These are phyloP conservation scores for Corinectria fuckeliana DNA, from an alignment of 2,329 filamentous ascomycete genomes.

Conservation along the genomic window DNA sequence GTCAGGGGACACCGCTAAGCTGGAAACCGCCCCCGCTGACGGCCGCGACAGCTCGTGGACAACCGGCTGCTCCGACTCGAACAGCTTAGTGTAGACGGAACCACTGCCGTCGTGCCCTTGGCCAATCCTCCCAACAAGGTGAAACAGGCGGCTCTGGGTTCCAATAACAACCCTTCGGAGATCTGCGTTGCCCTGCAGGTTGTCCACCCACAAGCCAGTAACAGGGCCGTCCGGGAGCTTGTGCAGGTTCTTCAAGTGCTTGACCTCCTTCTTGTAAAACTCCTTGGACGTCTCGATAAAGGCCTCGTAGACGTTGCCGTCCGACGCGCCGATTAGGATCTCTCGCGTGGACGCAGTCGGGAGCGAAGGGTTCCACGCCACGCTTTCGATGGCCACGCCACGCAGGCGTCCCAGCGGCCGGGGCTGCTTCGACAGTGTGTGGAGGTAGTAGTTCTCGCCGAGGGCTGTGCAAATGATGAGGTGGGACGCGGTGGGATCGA, in stretches of 20 bases:
- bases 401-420: constrained; percentile 82
- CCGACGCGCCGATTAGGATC: constrained; percentile 89
- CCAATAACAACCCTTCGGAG: constrained; percentile 79
- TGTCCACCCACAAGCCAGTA: constrained; percentile 85
- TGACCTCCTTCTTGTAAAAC: constrained; percentile 94
- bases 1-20: constrained; percentile 80
- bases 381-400: constrained; percentile 83
- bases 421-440: constrained; percentile 90
- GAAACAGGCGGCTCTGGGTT: constrained; percentile 78
- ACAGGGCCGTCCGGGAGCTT: constrained; percentile 83
- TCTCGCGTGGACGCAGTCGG: constrained; percentile 94
- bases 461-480: constrained; percentile 88
- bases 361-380: constrained; percentile 93
- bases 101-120: constrained; percentile 79
- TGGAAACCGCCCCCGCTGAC: constrained; percentile 64
- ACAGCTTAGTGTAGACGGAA: constrained; percentile 85
- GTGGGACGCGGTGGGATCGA: constrained; percentile 95
- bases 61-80: constrained; percentile 83
- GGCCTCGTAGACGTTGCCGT: constrained; percentile 93
- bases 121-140: constrained; percentile 80
- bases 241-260: constrained; percentile 84
- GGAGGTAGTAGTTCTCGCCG: constrained; percentile 97
- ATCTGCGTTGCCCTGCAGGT: constrained; percentile 71
- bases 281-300: constrained; percentile 95
- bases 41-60: constrained; percentile 72